Evolutionary conservation across 2,329 filamentous ascomycete species (phyloP).

Genomic region (Microdochium nivale): DNA sequence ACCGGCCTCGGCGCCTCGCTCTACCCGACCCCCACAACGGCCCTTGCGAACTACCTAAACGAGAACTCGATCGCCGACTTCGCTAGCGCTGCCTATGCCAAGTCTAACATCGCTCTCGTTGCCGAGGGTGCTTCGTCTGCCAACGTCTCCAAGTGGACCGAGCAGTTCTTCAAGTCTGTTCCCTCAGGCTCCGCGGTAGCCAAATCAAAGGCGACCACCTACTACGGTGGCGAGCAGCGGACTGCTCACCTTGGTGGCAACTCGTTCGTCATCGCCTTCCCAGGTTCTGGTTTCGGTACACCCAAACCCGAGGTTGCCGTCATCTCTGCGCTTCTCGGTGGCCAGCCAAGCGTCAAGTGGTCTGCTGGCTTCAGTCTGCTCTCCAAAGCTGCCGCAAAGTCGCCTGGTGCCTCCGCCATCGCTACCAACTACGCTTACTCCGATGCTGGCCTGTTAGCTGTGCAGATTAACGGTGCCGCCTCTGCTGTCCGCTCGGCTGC

Average conservation of each 20-base stretch:
- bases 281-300: slow-evolving; percentile 70
- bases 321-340: slow-evolving; percentile 81
- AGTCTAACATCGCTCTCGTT: slow-evolving; percentile 84
- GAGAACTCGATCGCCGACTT: slow-evolving; percentile 67
- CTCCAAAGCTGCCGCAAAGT: slow-evolving; percentile 63
- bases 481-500: slow-evolving; percentile 65
- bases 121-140: slow-evolving; percentile 75
- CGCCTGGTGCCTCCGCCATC: slow-evolving; percentile 57
- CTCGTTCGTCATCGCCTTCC: slow-evolving; percentile 84
- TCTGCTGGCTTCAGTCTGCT: slow-evolving; percentile 85
- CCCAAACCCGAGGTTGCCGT: slow-evolving; percentile 89
- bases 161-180: slow-evolving; percentile 78
- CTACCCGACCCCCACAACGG: slow-evolving; percentile 62
- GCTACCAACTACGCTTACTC: slow-evolving; percentile 83
- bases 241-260: slow-evolving; percentile 70
- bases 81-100: slow-evolving; percentile 72
- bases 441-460: slow-evolving; percentile 81
- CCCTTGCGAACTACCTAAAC: slow-evolving; percentile 72
- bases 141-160: slow-evolving; percentile 80
- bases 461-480: slow-evolving; percentile 71
- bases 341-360: slow-evolving; percentile 92
- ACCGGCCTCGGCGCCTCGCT: slow-evolving; percentile 76
- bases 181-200: slow-evolving; percentile 45
- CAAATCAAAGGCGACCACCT: slow-evolving; percentile 63
- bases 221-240: slow-evolving; percentile 92